Base-by-base conservation (phyloP, 2,329 filamentous ascomycete species). In the Nemania sp. region DNA sequence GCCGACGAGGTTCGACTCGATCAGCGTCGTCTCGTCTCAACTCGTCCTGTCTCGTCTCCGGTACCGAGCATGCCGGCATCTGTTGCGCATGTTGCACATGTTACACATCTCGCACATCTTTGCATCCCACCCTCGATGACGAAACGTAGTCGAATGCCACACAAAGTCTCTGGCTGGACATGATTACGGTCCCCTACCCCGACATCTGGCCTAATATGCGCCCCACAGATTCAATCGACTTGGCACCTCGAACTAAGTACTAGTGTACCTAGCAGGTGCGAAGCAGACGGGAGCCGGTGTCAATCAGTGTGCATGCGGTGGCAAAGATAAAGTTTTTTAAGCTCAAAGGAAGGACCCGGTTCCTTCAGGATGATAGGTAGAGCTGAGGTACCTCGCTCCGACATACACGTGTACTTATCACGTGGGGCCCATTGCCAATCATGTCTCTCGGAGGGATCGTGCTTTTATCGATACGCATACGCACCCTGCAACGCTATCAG, bases 361-460 rank as follows among this genome's bases (percentile, higher is more conserved):
- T n/a, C n/a, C n/a, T n/a, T n/a, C n/a, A n/a, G n/a, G n/a, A n/a
- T n/a, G n/a, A n/a, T n/a, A n/a, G n/a, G n/a, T 29, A 29, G 25
- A 29, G 25, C 25, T 29, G 3, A 29, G 25, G 25, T 29, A 29
- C 25, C 25, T 29, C 7, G 25, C 25, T 29, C 25, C 25, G 25
- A 29, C 25, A 29, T 29, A 29, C n/a, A n/a, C n/a, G n/a, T n/a
- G n/a, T 35, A 7, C 34, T 7, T 49, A 60, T 70, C 67, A 70
- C 67, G 68, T 69, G 68, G 51, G 35, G 12, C 54, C 35, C 37
- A 57, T 61, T 65, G 61, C 52, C 60, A 47, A 40, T 42, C 55
- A 51, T 5, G 5, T 39, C 35, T 13, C 15, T 39, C n/a, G n/a
- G n/a, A n/a, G n/a, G n/a, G n/a, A n/a, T 64, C 47, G 39, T 47